A percentile compares a stretch with the other conserved stretches of the same genome.
These are phyloP conservation scores for Aspergillus japonicus DNA, from an alignment of 2,329 filamentous ascomycete species.

Conservation along the genomic window DNA sequence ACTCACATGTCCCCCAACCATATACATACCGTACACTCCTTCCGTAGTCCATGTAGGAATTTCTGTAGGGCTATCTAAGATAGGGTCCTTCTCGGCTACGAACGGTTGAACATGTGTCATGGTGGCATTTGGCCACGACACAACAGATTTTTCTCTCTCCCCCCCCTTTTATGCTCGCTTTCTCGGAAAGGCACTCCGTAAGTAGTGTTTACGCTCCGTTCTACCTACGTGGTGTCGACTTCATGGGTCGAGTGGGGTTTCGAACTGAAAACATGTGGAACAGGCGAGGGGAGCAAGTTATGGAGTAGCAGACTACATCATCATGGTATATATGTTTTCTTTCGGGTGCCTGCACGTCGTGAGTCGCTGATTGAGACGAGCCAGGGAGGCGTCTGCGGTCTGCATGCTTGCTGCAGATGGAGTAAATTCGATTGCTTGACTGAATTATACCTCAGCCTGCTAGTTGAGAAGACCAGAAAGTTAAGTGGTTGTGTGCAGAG, in stretches of 20 bases:
- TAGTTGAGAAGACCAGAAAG: background rate
- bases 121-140: background rate
- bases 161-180: background rate
- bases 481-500: background rate
- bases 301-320: background rate
- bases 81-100: background rate
- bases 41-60: too few species aligned
- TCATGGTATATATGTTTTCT: background rate
- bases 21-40: too few species aligned
- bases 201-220: background rate
- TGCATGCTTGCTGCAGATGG: background rate
- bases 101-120: background rate
- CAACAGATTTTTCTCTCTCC: background rate
- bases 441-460: background rate
- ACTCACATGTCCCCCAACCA: too few species aligned
- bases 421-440: background rate
- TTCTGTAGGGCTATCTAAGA: background rate
- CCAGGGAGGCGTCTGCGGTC: background rate
- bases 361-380: background rate
- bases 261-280: background rate
- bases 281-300: background rate
- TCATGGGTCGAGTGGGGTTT: background rate
- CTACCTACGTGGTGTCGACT: background rate
- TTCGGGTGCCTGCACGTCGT: background rate
- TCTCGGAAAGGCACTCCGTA: background rate